A percentile compares a stretch with the other conserved stretches of the same genome.
Evolutionary conservation across 2,329 filamentous ascomycete species (phyloP).

Genomic region (Elsinoe arachidis): DNA sequence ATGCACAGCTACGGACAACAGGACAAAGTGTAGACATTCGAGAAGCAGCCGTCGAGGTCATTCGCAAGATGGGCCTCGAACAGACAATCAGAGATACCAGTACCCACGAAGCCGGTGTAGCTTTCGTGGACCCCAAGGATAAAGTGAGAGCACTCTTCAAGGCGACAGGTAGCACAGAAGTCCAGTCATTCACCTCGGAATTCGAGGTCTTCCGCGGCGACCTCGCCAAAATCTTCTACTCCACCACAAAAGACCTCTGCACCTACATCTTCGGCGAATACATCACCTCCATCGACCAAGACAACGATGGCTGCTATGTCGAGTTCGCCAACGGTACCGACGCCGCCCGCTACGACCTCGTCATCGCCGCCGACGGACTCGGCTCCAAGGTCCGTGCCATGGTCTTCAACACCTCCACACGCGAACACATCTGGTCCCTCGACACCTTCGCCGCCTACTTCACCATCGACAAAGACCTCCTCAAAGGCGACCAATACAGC

Average conservation of each 20-base stretch:
- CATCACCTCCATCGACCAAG: conserved; percentile 29
- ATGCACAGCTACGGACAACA: conserved; percentile 29
- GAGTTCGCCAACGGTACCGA: conserved; percentile 32
- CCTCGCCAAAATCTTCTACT: conserved; percentile 28
- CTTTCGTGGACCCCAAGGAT: conserved; percentile 28
- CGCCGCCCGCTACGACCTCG: conserved; percentile 16
- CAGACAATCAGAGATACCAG: conserved; percentile 27
- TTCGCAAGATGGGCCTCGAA: conserved; percentile 34
- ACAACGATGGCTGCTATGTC: conserved; percentile 31
- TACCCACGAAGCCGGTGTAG: conserved; percentile 35
- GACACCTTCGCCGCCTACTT: conserved; percentile 23
- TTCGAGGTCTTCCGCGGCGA: conserved; percentile 32
- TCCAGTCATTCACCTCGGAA: conserved; percentile 29
- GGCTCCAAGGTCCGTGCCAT: conserved; percentile 16
- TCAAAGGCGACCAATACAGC: conserved; percentile 18
- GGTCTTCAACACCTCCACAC: conserved; percentile 17
- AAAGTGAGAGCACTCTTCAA: conserved; percentile 18
- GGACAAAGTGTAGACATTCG: conserved; percentile 41
- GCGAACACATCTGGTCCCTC: conserved; percentile 15
- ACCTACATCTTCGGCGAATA: conserved; percentile 28
- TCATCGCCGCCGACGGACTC: conserved; percentile 24
- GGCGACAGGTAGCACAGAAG: conserved; percentile 24
- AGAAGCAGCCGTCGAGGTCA: conserved; percentile 33
- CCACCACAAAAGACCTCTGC: conserved; percentile 17
- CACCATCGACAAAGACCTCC: conserved; percentile 19